Base-by-base conservation (phyloP, 345 rosid genomes). In the Ceriops tagal region DNA sequence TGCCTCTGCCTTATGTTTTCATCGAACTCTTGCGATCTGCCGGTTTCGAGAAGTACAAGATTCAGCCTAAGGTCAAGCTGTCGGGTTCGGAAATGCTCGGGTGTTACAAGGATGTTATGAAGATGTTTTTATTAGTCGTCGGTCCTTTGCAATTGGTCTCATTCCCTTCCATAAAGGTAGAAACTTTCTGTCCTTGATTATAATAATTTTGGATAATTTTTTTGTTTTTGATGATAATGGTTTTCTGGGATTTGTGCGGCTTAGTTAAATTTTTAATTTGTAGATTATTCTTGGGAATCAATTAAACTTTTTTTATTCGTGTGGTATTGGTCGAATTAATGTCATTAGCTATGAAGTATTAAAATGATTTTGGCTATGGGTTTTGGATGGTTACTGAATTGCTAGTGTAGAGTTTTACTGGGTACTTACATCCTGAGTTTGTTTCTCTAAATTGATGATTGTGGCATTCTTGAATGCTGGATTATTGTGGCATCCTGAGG, bases 121-220 rank as follows among this genome's bases (percentile, higher is more conserved):
- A 75, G 51, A 83, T 87, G 89, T 91, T 91, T 72, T 71, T 89
- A 49, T 55, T 86, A 62, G 84, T 93, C 46, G 93, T 93, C 56
- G 97, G 98, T 31, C 97, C 98, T 18, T 75, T 93, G 76, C 98
- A 93, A 66, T 84, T 93, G 77, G 78, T 85, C 22, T 88, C 96
- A 19, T 93, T 84, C 64, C 97, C 98, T 75, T 85, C 98, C 6
- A 55, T 91, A 52, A 68, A 91, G 98, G 98, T 93, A 56, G 35
- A 49, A 60, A 16, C 56, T 55, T 15, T 21, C 10, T 18, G 15
- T 53, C 5, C 18, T 22, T 22, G 6, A 0, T 15, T 5, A 20
- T 3, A 0, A 6, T 32, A 15, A 8, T 58, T 65, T 39, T 19
- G 53, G 55, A 15, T 4, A 8, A 3, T 46, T 28, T 2, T 11